Conservation (phyloP, 1,139 yeast species). For the Saccharomycopsis crataegensis region DNA sequence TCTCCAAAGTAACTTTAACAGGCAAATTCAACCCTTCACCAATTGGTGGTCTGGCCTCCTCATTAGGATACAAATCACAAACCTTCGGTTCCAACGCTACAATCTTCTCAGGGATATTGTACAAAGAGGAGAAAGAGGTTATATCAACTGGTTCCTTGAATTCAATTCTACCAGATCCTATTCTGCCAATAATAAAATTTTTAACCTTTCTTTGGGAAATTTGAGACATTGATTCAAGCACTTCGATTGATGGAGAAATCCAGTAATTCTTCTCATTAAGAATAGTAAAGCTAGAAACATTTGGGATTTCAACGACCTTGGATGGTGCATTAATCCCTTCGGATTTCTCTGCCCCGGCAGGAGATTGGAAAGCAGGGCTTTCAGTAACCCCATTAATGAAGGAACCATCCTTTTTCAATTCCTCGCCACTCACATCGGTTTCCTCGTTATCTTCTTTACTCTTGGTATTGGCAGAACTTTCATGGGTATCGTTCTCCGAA, state of each 20-base stretch:
- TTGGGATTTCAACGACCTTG: neutral
- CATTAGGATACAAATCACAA: conserved; percentile 71
- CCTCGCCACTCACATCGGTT: too few relatives aligned
- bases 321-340: conserved; percentile 1
- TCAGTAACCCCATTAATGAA: too few relatives aligned
- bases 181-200: conserved; percentile 71
- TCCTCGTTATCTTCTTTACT: too few relatives aligned
- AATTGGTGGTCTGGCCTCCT: conserved; percentile 47
- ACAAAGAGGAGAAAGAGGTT: conserved; percentile 32
- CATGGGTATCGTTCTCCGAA: neutral
- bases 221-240: conserved; percentile 51
- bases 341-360: conserved; percentile 11
- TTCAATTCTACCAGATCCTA: conserved; percentile 68
- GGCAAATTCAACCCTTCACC: conserved; percentile 85
- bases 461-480: neutral
- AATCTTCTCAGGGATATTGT: conserved; percentile 44
- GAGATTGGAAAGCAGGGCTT: too few relatives aligned
- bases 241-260: conserved; percentile 70
- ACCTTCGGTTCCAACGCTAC: conserved; percentile 54
- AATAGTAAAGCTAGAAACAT: neutral
- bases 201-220: conserved; percentile 58
- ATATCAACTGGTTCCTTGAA: conserved; percentile 80
- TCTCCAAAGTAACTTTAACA: conserved; percentile 64
- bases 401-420: too few relatives aligned
- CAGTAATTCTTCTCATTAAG: conserved; percentile 69